phyloP scores from a whole-genome alignment of 176 grass and related monocot species.

The Oryza officinalis region DNA sequence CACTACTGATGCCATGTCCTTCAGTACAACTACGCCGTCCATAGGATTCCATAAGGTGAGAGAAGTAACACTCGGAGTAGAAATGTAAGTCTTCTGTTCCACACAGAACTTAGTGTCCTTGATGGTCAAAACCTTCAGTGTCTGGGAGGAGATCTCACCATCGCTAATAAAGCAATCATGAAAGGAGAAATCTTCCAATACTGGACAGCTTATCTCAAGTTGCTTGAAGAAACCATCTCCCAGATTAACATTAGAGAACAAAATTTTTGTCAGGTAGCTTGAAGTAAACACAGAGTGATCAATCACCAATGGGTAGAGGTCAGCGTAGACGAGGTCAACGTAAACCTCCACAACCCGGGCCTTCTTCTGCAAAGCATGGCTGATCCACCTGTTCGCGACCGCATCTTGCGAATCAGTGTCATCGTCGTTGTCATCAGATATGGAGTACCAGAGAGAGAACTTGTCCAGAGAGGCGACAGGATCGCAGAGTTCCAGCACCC shows the following conservation, averaged over 20 bases:
- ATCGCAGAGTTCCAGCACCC: slow-evolving; percentile 19
- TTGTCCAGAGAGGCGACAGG: background rate
- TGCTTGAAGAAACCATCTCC: background rate
- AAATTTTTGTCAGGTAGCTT: background rate
- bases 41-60: background rate
- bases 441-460: background rate
- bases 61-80: background rate
- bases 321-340: background rate
- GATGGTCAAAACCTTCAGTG: slow-evolving; percentile 18
- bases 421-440: background rate
- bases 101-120: rapidly evolving
- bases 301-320: rapidly evolving
- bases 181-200: slow-evolving; percentile 14
- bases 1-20: slow-evolving; percentile 14
- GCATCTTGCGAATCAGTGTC: too few species aligned
- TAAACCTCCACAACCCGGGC: background rate
- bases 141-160: background rate
- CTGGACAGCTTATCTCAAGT: background rate
- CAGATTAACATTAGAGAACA: background rate
- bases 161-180: rapidly evolving
- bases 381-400: slow-evolving; percentile 29
- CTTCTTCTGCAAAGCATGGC: slow-evolving; percentile 2
- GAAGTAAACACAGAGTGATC: background rate
- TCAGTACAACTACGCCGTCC: background rate
- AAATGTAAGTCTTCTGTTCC: background rate